Percentiles rank a stretch among this genome's conserved stretches.
Evolutionary conservation across 257 asterid genomes (phyloP).

Genomic region (Solanum rostratum): DNA sequence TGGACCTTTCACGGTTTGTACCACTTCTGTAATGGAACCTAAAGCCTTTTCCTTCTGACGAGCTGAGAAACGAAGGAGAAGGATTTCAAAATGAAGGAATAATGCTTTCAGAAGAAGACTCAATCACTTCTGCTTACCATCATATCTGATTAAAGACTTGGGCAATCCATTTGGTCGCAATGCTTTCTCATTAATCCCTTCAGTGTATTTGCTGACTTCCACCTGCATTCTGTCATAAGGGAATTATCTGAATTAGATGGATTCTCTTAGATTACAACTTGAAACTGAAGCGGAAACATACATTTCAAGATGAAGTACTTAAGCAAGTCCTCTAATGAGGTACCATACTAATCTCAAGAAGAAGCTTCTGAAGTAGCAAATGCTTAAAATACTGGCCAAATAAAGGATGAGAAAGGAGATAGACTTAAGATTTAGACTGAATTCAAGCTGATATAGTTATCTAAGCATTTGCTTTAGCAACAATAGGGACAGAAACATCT

Average conservation of each 20-base stretch:
- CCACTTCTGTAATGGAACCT: conserved; percentile 78
- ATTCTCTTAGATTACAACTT: background rate
- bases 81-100: conserved; percentile 6
- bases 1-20: conserved; percentile 77
- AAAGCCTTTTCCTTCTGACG: conserved; percentile 94
- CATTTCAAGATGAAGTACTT: background rate
- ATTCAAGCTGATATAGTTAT: background rate
- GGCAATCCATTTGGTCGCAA: conserved; percentile 92
- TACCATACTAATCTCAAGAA: background rate
- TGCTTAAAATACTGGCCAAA: background rate
- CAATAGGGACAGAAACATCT: background rate
- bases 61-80: conserved; percentile 34
- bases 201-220: conserved; percentile 98
- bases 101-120: conserved; percentile 1
- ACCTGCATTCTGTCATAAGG: conserved; percentile 86
- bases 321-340: background rate
- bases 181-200: conserved; percentile 70
- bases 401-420: background rate
- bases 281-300: background rate
- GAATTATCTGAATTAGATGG: background rate
- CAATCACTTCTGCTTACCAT: conserved; percentile 31
- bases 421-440: background rate
- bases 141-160: conserved; percentile 88
- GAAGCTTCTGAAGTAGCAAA: background rate
- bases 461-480: background rate